Evolutionary conservation across 2,329 filamentous ascomycete genomes (phyloP).

Genomic region (Alternaria atra): DNA sequence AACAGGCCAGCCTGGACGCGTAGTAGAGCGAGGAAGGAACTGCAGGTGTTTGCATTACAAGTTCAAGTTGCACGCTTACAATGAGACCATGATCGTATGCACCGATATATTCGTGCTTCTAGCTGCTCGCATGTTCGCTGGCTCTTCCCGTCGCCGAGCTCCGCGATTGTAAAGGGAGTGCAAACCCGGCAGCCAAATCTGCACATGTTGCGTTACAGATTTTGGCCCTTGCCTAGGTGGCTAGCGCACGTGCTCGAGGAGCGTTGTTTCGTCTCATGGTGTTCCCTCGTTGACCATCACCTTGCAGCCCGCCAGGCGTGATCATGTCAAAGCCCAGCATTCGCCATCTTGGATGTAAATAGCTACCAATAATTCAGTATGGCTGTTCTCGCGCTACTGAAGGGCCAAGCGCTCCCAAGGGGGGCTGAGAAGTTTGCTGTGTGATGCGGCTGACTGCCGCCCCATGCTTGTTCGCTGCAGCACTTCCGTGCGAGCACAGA

Average conservation of each 20-base stretch:
- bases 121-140: neutral
- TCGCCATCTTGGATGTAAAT: neutral
- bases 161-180: neutral
- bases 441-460: slow-evolving; percentile 14
- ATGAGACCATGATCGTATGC: neutral
- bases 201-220: neutral
- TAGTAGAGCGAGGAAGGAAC: neutral
- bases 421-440: neutral
- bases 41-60: neutral
- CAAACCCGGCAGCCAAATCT: neutral
- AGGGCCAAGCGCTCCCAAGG: neutral
- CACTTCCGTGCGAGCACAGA: neutral
- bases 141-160: neutral
- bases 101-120: neutral
- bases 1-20: neutral
- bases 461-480: slow-evolving; percentile 12
- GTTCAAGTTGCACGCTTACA: neutral
- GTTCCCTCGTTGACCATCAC: neutral
- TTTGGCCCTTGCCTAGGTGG: neutral
- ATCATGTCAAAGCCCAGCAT: neutral
- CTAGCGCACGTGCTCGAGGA: neutral
- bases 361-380: neutral
- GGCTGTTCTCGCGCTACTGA: neutral
- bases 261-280: neutral
- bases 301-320: neutral